Evolutionary conservation across 768 basidiomycete species (phyloP).

Genomic region (Leccinum ochraceum): DNA sequence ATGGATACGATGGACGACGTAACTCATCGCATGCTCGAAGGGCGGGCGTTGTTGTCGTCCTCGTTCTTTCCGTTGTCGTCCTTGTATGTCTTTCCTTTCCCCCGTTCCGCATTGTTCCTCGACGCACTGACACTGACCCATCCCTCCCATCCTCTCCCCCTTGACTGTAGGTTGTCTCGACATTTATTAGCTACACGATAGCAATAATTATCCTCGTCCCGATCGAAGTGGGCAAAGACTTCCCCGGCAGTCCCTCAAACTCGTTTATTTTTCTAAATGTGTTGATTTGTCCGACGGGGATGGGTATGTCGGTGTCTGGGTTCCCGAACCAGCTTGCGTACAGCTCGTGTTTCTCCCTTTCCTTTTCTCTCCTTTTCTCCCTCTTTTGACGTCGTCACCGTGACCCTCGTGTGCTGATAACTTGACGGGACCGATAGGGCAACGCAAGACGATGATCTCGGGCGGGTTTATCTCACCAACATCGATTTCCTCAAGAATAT

Average conservation of each 20-base stretch:
- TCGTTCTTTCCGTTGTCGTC: too few species aligned
- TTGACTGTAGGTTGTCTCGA: constrained; percentile 62
- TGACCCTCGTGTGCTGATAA: neutral
- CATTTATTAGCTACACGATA: constrained; percentile 97
- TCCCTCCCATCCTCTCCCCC: too few species aligned
- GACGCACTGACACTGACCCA: too few species aligned
- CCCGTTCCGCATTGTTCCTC: too few species aligned
- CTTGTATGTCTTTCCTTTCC: too few species aligned
- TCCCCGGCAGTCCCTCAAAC: constrained; percentile 68
- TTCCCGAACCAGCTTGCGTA: constrained; percentile 68
- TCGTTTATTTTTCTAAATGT: constrained; percentile 93
- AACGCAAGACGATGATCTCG: constrained; percentile 89
- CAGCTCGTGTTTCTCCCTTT: too few species aligned
- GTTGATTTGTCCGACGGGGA: constrained; percentile 90
- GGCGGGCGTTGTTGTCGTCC: too few species aligned
- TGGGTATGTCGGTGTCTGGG: constrained; percentile 90
- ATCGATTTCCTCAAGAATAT: constrained; percentile 73
- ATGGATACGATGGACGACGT: too few species aligned
- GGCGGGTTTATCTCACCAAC: constrained; percentile 41
- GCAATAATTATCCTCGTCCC: constrained; percentile 96
- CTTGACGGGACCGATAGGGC: constrained; percentile 47
- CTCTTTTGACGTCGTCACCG: neutral
- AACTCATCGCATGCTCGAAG: too few species aligned
- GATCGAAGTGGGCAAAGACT: constrained; percentile 86
- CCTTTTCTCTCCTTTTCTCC: constrained; percentile 25